phyloP scores from a whole-genome alignment of 2,329 filamentous ascomycete species.

The Cladosporium velox region DNA sequence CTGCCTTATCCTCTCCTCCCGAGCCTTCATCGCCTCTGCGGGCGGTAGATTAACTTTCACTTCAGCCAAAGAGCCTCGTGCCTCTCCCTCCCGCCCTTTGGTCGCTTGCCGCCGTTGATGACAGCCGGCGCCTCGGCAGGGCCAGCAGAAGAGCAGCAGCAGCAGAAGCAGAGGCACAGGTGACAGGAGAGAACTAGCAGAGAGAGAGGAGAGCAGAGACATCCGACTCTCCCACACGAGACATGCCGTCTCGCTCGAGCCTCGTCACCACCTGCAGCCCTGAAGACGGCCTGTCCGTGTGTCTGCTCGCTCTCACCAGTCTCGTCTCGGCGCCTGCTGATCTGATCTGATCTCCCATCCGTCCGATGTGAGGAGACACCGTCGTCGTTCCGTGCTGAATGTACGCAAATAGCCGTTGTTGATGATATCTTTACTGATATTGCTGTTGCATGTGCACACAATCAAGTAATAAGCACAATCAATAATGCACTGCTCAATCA shows the following conservation, averaged over 20 bases:
- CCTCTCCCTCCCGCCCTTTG: conserved; percentile 1
- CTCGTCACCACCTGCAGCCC: conserved; percentile 19
- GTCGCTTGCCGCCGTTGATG: conserved; percentile 11
- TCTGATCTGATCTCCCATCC: background rate
- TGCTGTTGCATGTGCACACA: background rate
- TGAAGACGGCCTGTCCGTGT: conserved; percentile 8
- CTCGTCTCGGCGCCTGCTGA: conserved; percentile 1
- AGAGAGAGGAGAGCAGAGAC: conserved; percentile 1
- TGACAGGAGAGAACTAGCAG: background rate
- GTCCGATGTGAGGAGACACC: background rate
- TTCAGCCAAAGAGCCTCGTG: conserved; percentile 2
- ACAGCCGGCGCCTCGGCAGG: conserved; percentile 14
- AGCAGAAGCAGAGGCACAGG: too few species aligned
- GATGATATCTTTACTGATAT: background rate
- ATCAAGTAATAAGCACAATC: background rate
- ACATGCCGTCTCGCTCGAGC: conserved; percentile 15
- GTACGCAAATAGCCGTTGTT: background rate
- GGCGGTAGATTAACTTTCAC: conserved; percentile 13
- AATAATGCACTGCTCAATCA: background rate
- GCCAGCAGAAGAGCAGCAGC: background rate
- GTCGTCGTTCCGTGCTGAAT: background rate
- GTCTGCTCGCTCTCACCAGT: background rate
- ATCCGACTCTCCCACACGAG: conserved; percentile 4
- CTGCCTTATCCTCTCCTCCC: background rate
- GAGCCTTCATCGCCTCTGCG: background rate